These are phyloP conservation scores for Penicillium arizonense DNA, from an alignment of 495 filamentous ascomycete genomes.

Conservation along the genomic window DNA sequence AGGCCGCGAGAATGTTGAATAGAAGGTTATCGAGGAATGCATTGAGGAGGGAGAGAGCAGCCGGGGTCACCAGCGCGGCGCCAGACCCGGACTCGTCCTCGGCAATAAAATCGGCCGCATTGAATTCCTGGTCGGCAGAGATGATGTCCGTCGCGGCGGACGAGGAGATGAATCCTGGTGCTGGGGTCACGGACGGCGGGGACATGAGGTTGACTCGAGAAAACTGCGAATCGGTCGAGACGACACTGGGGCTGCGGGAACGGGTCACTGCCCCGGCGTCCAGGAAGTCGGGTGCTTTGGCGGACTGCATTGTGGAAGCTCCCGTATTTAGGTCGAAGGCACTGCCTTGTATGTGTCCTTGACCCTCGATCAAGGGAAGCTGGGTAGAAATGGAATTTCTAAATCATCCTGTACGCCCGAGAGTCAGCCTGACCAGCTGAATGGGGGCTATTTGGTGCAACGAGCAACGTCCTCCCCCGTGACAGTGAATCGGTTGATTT, in stretches of 20 bases:
- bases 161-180: slow-evolving; percentile 84
- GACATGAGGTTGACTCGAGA: slow-evolving; percentile 48
- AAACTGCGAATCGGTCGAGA: slow-evolving; percentile 43
- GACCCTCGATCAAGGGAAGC: slow-evolving; percentile 19
- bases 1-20: slow-evolving; percentile 76
- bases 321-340: slow-evolving; percentile 1
- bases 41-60: slow-evolving; percentile 79
- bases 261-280: slow-evolving; percentile 34
- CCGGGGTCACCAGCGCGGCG: slow-evolving; percentile 68
- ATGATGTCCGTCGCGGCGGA: slow-evolving; percentile 91
- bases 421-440: slow-evolving; percentile 22
- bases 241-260: slow-evolving; percentile 42
- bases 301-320: slow-evolving; percentile 28
- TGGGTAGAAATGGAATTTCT: slow-evolving; percentile 26
- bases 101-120: slow-evolving; percentile 63
- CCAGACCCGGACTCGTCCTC: slow-evolving; percentile 59
- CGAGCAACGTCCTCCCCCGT: slow-evolving; percentile 8
- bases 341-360: slow-evolving; percentile 6
- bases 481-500: slow-evolving; percentile 2
- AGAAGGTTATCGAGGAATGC: slow-evolving; percentile 91
- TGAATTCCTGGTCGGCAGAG: slow-evolving; percentile 78
- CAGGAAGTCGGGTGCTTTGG: slow-evolving; percentile 36
- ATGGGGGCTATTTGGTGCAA: slow-evolving; percentile 10
- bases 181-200: slow-evolving; percentile 71
- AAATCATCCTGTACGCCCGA: slow-evolving; percentile 31